Evolutionary conservation across 1,284 basidiomycete genomes (phyloP).

Genomic region (Malassezia yamatoensis): DNA sequence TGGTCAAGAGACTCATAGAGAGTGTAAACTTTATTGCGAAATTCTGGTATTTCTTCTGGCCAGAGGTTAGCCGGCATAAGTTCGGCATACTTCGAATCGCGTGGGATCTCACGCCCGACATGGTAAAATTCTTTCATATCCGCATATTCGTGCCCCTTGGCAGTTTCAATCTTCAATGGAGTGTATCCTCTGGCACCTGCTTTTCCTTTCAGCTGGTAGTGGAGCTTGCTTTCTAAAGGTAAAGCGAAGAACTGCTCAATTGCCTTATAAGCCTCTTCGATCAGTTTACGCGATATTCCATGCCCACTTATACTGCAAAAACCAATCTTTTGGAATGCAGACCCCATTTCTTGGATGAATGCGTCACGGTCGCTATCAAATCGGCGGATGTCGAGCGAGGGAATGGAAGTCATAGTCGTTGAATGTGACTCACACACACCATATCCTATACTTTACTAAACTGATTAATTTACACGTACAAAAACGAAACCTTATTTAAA

Average conservation of each 20-base stretch:
- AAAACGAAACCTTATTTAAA: background rate
- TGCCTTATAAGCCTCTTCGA: background rate
- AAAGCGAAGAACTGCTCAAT: conserved; percentile 4
- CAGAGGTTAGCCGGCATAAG: conserved; percentile 7
- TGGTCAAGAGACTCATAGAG: conserved; percentile 4
- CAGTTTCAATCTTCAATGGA: conserved; percentile 7
- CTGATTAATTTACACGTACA: background rate
- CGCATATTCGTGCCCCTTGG: conserved; percentile 1
- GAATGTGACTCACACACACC: no score
- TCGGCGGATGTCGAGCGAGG: conserved; percentile 5
- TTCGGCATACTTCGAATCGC: conserved; percentile 3
- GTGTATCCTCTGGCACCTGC: conserved; percentile 11
- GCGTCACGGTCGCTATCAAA: conserved; percentile 4
- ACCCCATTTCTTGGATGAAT: conserved; percentile 3
- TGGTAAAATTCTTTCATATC: conserved; percentile 15
- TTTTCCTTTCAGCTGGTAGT: conserved; percentile 4
- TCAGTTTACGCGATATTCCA: background rate
- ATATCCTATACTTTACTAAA: no score
- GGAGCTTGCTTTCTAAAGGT: background rate
- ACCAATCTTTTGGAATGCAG: background rate
- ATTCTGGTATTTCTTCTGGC: conserved; percentile 4
- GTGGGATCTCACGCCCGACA: conserved; percentile 5
- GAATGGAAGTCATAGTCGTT: background rate
- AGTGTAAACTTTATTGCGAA: background rate
- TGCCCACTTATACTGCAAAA: conserved; percentile 10